A percentile compares a stretch with the other conserved stretches of the same genome.
Evolutionary conservation across 1,284 basidiomycete species (phyloP).

Genomic region (Malassezia nana): DNA sequence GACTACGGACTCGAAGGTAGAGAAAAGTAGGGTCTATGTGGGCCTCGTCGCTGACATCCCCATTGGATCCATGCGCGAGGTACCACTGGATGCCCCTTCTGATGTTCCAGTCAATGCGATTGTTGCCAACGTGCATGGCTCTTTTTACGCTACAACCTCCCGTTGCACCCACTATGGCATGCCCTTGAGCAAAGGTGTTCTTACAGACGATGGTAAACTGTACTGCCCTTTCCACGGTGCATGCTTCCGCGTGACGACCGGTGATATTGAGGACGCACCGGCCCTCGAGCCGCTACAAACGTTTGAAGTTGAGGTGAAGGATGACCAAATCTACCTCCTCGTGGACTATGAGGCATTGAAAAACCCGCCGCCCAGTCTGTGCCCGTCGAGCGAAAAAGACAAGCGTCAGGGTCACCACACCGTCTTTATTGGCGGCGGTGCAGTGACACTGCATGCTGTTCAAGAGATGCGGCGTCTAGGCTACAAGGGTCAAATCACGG

Average conservation of each 20-base stretch:
- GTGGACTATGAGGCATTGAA: constrained; percentile 61
- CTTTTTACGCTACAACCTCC: constrained; percentile 61
- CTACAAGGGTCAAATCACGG: constrained; percentile 65
- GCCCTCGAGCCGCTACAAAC: constrained; percentile 73
- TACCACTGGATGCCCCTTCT: constrained; percentile 63
- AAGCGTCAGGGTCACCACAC: constrained; percentile 52
- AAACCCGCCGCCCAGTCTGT: constrained; percentile 33
- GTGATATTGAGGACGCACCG: constrained; percentile 70
- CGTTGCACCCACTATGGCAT: constrained; percentile 85
- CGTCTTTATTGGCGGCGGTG: constrained; percentile 76
- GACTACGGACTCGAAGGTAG: not conserved
- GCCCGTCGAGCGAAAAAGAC: constrained; percentile 21
- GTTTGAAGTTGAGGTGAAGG: constrained; percentile 59
- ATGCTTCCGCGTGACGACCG: constrained; percentile 64
- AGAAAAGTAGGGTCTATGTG: constrained; percentile 4
- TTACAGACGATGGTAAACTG: constrained; percentile 67
- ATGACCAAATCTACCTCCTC: constrained; percentile 68
- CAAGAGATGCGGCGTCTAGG: constrained; percentile 76
- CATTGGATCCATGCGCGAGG: constrained; percentile 55
- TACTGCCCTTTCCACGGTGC: constrained; percentile 84
- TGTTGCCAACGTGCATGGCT: constrained; percentile 65
- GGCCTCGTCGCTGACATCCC: constrained; percentile 21
- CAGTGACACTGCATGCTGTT: constrained; percentile 67
- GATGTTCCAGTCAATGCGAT: constrained; percentile 55
- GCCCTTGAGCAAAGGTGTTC: constrained; percentile 66